Evolutionary conservation across 1,139 yeast species (phyloP), one percentile per base, ranked within the genome.

Genomic region (Pichia sp.): DNA sequence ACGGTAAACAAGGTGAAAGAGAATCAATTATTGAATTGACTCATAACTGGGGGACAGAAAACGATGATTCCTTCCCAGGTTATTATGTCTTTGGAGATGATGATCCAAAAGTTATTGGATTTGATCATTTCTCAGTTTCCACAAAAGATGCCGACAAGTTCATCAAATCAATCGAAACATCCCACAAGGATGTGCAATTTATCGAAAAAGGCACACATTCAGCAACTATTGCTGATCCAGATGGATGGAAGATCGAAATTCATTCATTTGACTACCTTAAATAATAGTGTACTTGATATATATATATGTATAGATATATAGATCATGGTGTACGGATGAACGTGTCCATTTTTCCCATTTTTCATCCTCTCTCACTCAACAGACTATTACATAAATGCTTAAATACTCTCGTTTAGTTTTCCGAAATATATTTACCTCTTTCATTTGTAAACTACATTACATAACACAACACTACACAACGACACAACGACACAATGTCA

Each of bases 11-110:
- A 59, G 66, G 74, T 32, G 57, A 63, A 42, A 70, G 78, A 51
- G 86, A 86, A 64, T 83, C 92, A 25, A 67, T 92, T 11, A 68
- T 92, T 46, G 98, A 92, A 68, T 73, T 92, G 62, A 90, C 97
- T 42, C 94, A 88, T 70, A 92, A 92, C 69, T 89, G 88, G 82
- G 98, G 97, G 26, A 86, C 97, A 18, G 98, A 92, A 64, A 62
- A 70, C 26, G 96, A 90, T 54, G 73, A 76, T 13, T 73, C 74
- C 15, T 86, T 88, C 68, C 65, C 71, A 47, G 77, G 76, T 35
- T 92, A 92, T 68, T 95, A 90, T 66, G 49, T 54, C 11, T 57
- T 58, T 30, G 85, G 82, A 56, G 95, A 96, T 49, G 88, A 89
- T 65, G 95, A 95, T n/a, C n/a, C n/a, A 44, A 85, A 86, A 63